Conservation (phyloP, 2,329 filamentous ascomycete species). For the Talaromyces pinophilus region DNA sequence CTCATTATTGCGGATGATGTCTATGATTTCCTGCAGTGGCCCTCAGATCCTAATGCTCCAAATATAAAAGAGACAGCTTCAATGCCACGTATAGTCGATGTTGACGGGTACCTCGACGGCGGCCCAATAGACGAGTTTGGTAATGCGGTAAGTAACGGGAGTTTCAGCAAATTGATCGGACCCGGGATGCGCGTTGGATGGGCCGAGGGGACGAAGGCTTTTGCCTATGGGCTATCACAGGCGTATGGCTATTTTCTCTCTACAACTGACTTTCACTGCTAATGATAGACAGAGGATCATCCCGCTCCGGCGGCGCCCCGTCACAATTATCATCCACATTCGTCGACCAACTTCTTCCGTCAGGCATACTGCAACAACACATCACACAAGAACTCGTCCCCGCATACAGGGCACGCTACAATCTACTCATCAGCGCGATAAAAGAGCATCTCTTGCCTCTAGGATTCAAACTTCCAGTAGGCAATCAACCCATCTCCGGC, state of each 20-base stretch:
- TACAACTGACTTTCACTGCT: neutral
- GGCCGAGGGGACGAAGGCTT: slow-evolving; percentile 69
- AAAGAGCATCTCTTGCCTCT: slow-evolving; percentile 61
- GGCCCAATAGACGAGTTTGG: slow-evolving; percentile 67
- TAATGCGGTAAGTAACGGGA: slow-evolving; percentile 80
- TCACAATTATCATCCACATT: slow-evolving; percentile 61
- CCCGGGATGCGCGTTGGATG: slow-evolving; percentile 86
- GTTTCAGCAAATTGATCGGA: slow-evolving; percentile 83
- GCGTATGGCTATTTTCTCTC: slow-evolving; percentile 46
- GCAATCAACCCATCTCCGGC: slow-evolving; percentile 58
- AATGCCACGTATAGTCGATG: slow-evolving; percentile 73
- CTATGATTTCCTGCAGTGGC: slow-evolving; percentile 90
- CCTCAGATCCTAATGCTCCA: slow-evolving; percentile 36
- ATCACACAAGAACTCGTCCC: slow-evolving; percentile 58
- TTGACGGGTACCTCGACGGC: slow-evolving; percentile 69
- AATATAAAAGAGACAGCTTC: slow-evolving; percentile 42
- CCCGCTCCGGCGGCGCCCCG: slow-evolving; percentile 60
- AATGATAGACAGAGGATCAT: slow-evolving; percentile 52
- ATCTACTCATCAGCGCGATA: slow-evolving; percentile 61
- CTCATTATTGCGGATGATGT: slow-evolving; percentile 89
- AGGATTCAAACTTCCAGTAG: slow-evolving; percentile 51
- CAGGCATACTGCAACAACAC: slow-evolving; percentile 55
- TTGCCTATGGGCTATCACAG: slow-evolving; percentile 62
- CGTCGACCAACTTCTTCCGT: slow-evolving; percentile 56
- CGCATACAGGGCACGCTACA: slow-evolving; percentile 56